These are phyloP conservation scores for Nannizzia gypsea DNA, from an alignment of 2,329 filamentous ascomycete species.

Conservation along the genomic window DNA sequence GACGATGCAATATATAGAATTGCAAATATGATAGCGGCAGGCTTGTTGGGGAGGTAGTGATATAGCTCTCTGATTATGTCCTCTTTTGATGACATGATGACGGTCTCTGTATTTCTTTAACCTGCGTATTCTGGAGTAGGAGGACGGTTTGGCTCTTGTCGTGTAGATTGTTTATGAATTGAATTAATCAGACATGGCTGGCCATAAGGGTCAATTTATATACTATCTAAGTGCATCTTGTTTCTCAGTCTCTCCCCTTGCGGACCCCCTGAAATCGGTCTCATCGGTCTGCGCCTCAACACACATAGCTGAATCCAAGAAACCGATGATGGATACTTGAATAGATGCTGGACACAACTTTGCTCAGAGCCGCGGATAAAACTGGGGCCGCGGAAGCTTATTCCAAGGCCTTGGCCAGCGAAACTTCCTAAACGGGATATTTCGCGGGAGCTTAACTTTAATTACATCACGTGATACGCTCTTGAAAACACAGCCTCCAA, in stretches of 20 bases:
- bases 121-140: background rate
- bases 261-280: background rate
- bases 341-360: background rate
- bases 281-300: background rate
- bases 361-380: background rate
- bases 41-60: constrained; percentile 1
- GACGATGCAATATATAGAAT: constrained; percentile 2
- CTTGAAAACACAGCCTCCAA: background rate
- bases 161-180: background rate
- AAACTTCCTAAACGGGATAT: background rate
- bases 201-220: background rate
- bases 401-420: background rate
- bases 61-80: background rate
- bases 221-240: background rate
- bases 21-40: constrained; percentile 3
- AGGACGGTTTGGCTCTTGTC: background rate
- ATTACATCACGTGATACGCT: background rate
- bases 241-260: background rate
- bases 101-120: background rate
- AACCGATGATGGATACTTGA: background rate
- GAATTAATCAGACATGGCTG: background rate
- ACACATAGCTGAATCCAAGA: background rate
- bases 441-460: constrained; percentile 1
- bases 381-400: background rate
- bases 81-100: background rate